These are phyloP conservation scores for Podaxis sp. DNA, from an alignment of 768 basidiomycete species.

Conservation along the genomic window DNA sequence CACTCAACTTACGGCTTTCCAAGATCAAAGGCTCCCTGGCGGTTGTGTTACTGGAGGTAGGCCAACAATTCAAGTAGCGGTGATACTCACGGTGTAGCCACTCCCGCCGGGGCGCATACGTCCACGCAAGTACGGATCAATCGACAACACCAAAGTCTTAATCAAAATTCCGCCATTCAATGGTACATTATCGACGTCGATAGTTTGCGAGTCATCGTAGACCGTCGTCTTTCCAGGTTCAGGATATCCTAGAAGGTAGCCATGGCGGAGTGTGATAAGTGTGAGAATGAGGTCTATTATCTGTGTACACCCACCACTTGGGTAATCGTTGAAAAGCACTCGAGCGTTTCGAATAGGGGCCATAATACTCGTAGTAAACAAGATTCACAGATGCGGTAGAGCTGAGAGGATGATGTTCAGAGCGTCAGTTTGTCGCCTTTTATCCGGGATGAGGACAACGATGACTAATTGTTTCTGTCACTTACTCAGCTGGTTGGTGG, in stretches of 20 bases:
- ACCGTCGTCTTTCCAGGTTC: conserved; percentile 45
- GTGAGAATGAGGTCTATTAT: background rate
- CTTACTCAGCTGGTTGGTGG: background rate
- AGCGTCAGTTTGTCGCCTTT: background rate
- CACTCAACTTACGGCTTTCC: conserved; percentile 35
- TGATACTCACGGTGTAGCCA: conserved; percentile 25
- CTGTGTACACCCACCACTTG: conserved; percentile 16
- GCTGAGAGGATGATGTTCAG: too few species aligned
- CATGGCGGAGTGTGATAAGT: background rate
- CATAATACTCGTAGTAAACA: conserved; percentile 13
- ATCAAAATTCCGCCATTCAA: conserved; percentile 48
- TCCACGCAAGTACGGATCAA: conserved; percentile 43
- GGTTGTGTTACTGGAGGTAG: background rate
- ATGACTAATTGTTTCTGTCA: background rate
- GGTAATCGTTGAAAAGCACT: conserved; percentile 29
- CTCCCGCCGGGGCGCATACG: conserved; percentile 35
- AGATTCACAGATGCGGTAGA: too few species aligned
- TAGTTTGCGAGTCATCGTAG: conserved; percentile 43
- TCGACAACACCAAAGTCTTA: conserved; percentile 47
- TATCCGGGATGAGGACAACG: background rate
- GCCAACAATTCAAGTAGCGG: too few species aligned
- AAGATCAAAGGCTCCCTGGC: conserved; percentile 17
- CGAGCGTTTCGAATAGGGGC: conserved; percentile 27
- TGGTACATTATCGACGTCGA: conserved; percentile 47
- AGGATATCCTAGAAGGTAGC: conserved; percentile 31